phyloP scores from a whole-genome alignment of 768 basidiomycete species.

The Boletales sp. region DNA sequence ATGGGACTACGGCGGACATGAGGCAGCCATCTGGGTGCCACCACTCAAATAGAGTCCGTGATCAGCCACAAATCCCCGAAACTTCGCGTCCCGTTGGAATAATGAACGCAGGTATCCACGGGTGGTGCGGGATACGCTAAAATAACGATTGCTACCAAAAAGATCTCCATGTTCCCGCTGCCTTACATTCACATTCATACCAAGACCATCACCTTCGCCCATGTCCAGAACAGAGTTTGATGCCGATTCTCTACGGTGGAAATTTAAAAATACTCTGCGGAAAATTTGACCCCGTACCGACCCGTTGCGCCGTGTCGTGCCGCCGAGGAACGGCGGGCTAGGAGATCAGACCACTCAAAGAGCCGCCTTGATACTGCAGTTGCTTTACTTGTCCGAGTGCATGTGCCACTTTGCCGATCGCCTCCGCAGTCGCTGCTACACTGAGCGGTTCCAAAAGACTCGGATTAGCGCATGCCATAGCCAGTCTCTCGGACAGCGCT shows the following conservation, averaged over 20 bases:
- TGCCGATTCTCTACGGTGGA: not conserved
- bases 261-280: not conserved
- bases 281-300: not conserved
- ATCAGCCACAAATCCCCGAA: not conserved
- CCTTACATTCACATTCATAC: not conserved
- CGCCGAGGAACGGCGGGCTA: constrained; percentile 7
- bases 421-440: constrained; percentile 62
- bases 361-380: constrained; percentile 40
- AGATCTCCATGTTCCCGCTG: not conserved
- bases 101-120: not conserved
- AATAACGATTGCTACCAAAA: not conserved
- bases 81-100: not conserved
- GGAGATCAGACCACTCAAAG: constrained; percentile 10
- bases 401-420: constrained; percentile 60
- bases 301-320: constrained; percentile 8
- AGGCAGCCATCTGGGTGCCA: constrained; percentile 25
- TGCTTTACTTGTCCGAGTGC: constrained; percentile 60
- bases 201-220: not conserved
- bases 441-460: constrained; percentile 42
- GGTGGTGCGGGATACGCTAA: not conserved
- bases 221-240: not conserved
- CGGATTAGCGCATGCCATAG: constrained; percentile 37
- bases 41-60: not conserved
- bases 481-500: constrained; percentile 49
- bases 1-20: constrained; percentile 24